phyloP scores from a whole-genome alignment of 495 filamentous ascomycete species.

The Pseudevernia furfuracea region DNA sequence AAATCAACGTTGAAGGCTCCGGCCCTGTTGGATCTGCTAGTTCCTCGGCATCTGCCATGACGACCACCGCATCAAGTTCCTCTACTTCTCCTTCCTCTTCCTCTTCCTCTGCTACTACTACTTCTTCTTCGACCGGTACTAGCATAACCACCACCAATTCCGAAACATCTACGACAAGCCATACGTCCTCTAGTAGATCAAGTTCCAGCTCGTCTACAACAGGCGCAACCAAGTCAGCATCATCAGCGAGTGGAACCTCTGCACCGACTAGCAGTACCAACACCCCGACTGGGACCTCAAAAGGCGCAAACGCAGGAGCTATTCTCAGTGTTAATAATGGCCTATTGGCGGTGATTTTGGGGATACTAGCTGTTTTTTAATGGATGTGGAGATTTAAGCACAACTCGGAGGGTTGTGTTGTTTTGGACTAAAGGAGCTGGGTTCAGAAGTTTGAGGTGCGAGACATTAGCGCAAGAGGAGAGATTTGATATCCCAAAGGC shows the following conservation, averaged over 20 bases:
- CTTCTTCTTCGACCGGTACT: not conserved
- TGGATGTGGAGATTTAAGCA: no score
- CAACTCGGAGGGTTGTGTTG: not conserved
- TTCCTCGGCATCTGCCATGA: slow-evolving; percentile 31
- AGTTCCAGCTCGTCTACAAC: slow-evolving; percentile 5
- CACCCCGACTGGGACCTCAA: slow-evolving; percentile 5
- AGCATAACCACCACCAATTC: slow-evolving; percentile 9
- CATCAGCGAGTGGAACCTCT: slow-evolving; percentile 9
- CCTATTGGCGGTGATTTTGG: not conserved
- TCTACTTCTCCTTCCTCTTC: slow-evolving; percentile 12
- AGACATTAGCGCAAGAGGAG: not conserved
- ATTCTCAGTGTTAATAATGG: not conserved
- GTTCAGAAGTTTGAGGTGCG: not conserved
- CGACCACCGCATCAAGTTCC: slow-evolving; percentile 19
- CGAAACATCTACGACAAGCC: slow-evolving; percentile 11
- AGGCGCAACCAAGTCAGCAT: slow-evolving; percentile 8
- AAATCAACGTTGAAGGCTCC: slow-evolving; percentile 47
- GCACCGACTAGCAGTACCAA: slow-evolving; percentile 3
- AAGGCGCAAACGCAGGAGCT: slow-evolving; percentile 1
- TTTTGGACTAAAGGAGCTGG: not conserved
- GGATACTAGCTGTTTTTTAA: slow-evolving; percentile 9
- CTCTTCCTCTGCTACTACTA: slow-evolving; percentile 9
- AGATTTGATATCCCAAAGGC: not conserved
- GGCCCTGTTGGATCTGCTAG: slow-evolving; percentile 34
- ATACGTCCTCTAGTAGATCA: slow-evolving; percentile 10